Conservation (phyloP, 2,329 filamentous ascomycete genomes). For the Fusarium nisikadoi region DNA sequence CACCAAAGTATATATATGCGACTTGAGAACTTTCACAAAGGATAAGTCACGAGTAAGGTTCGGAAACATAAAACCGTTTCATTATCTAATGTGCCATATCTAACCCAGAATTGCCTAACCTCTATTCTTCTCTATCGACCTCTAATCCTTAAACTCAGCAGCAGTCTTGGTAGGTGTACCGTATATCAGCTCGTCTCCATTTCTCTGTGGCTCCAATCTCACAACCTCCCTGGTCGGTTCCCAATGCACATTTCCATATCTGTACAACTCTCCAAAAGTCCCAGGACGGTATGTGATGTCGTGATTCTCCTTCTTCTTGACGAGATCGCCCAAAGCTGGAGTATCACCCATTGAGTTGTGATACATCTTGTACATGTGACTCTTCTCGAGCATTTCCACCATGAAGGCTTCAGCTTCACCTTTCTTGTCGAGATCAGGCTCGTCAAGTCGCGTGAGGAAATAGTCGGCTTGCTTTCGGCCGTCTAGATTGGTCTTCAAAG, state of each 20-base stretch:
- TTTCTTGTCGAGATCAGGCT: slow-evolving; percentile 43
- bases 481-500: slow-evolving; percentile 44
- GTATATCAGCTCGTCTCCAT: slow-evolving; percentile 32
- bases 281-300: slow-evolving; percentile 48
- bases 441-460: slow-evolving; percentile 48
- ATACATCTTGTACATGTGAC: slow-evolving; percentile 52
- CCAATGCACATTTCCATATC: slow-evolving; percentile 51
- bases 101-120: rapidly evolving
- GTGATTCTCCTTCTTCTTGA: slow-evolving; percentile 41
- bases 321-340: slow-evolving; percentile 48
- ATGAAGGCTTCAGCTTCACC: slow-evolving; percentile 46
- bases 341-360: slow-evolving; percentile 48
- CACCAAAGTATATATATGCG: too few relatives aligned
- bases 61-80: too few relatives aligned
- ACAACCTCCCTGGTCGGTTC: slow-evolving; percentile 43
- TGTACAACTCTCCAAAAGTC: slow-evolving; percentile 50
- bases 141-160: not conserved
- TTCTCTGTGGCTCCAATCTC: slow-evolving; percentile 35
- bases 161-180: slow-evolving; percentile 23
- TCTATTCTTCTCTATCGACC: rapidly evolving
- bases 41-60: not conserved
- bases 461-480: slow-evolving; percentile 47
- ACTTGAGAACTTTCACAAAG: too few relatives aligned
- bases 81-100: not conserved
- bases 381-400: slow-evolving; percentile 48